Percentiles rank a stretch among this genome's conserved stretches.
These are phyloP conservation scores for Saxophila tyrrhenica DNA, from an alignment of 495 filamentous ascomycete genomes.

Conservation along the genomic window DNA sequence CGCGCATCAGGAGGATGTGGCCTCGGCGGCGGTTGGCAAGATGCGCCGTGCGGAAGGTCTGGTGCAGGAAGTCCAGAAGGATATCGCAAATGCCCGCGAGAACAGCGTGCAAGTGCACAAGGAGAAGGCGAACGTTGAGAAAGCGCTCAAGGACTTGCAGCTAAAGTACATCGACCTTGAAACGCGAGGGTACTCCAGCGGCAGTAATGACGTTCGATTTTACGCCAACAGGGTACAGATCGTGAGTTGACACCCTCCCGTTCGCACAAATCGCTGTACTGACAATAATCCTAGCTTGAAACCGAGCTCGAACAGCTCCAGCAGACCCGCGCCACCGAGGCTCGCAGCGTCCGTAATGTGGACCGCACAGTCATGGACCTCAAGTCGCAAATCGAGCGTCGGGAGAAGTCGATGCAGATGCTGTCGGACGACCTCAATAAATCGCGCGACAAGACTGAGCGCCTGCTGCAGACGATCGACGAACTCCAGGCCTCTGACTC, in stretches of 20 bases:
- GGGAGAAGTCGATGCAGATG: constrained; percentile 71
- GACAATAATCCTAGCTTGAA: constrained; percentile 56
- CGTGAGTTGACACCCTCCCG: constrained; percentile 44
- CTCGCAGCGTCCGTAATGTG: constrained; percentile 80
- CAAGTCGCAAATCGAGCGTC: constrained; percentile 81
- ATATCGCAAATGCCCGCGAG: constrained; percentile 84
- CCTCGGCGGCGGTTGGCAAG: constrained; percentile 85
- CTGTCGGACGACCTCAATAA: constrained; percentile 71
- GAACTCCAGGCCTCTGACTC: constrained; percentile 82
- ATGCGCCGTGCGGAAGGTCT: constrained; percentile 95
- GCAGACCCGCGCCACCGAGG: constrained; percentile 59
- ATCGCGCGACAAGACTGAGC: constrained; percentile 78
- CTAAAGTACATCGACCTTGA: constrained; percentile 83
- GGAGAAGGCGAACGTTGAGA: constrained; percentile 84
- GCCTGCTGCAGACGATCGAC: constrained; percentile 79
- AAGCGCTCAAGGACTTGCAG: constrained; percentile 82
- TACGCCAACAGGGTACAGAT: constrained; percentile 91
- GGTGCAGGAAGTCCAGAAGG: constrained; percentile 81
- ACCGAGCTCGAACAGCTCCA: constrained; percentile 81
- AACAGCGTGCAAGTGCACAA: constrained; percentile 73
- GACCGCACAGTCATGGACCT: constrained; percentile 92
- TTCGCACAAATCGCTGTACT: constrained; percentile 18
- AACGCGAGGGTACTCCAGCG: constrained; percentile 90
- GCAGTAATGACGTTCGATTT: constrained; percentile 91
- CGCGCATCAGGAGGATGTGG: constrained; percentile 89